Evolutionary conservation across 1,139 yeast genomes (phyloP), one percentile per base, ranked within the genome.

Genomic region (Citeromyces siamensis): DNA sequence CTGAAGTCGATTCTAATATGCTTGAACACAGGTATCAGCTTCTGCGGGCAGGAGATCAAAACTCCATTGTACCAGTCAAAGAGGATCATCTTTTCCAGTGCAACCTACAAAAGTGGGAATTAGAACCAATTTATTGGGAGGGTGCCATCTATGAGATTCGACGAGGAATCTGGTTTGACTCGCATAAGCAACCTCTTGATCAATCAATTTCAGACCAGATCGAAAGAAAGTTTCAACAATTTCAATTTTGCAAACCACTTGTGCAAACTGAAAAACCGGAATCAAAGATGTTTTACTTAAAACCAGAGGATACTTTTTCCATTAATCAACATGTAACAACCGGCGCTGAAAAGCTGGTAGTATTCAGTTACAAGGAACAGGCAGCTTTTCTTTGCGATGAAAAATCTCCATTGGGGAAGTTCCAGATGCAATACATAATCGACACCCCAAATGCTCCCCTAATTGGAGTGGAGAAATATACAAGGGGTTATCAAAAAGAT

Each of bases 141-240:
- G 97, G 97, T 1, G 94, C 96, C 0, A 60, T 64, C 1, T 90
- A 76, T 50, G 90, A 82, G 43, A 83, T 88, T 1, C 64, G 95
- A 28, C 60, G 97, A 37, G 95, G 95, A 0, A 56, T 75, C 1
- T 88, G 98, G 98, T 85, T 84, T 51, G n/a, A n/a, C n/a, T 61
- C 66, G 36, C 54, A 69, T 4, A 71, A 79, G 3, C 51, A 54
- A 5, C 96, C 96, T 0, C 56, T 85, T 19, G 55, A 67, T 3
- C 62, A 61, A 6, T 53, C 58, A 2, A 40, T 79, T 4, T 62
- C 94, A 0, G 58, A 62, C 2, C 74, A 71, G 38, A 51, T 88
- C 14, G 97, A 88, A 52, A 46, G 49, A 2, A 71, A 72, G 0
- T 80, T 71, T 49, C 47, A 48, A 4, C 46, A 43, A 6, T 51